A percentile compares a stretch with the other conserved stretches of the same genome.
Conservation (phyloP, 2,329 filamentous ascomycete species). For the Ophiostoma piceae region DNA sequence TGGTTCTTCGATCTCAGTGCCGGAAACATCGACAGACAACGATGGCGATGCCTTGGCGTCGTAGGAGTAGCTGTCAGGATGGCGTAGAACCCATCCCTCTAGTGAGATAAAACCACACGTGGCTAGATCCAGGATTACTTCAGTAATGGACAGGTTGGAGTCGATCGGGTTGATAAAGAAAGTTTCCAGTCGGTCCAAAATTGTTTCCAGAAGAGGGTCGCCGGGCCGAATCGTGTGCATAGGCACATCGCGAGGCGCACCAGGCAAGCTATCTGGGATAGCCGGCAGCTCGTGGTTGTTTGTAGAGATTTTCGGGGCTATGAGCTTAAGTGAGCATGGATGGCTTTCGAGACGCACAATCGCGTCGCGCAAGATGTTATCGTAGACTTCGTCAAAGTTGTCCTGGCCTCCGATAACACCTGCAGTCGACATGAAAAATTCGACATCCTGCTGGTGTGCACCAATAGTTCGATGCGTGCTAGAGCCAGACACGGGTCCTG, state of each 20-base stretch:
- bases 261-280: constrained; percentile 52
- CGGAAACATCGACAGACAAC: background rate
- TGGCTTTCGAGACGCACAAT: constrained; percentile 65
- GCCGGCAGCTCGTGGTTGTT: constrained; percentile 54
- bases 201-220: constrained; percentile 59
- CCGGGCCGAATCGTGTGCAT: constrained; percentile 58
- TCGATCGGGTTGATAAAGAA: constrained; percentile 91
- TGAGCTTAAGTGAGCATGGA: constrained; percentile 64
- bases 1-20: background rate
- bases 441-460: constrained; percentile 68
- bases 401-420: constrained; percentile 62
- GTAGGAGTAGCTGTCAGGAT: constrained; percentile 58
- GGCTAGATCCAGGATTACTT: constrained; percentile 73
- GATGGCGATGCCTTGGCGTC: background rate
- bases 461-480: constrained; percentile 58
- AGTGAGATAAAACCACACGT: constrained; percentile 79
- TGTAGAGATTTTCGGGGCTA: constrained; percentile 55
- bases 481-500: constrained; percentile 44
- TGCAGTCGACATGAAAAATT: constrained; percentile 64
- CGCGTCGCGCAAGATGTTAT: constrained; percentile 65
- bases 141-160: constrained; percentile 82
- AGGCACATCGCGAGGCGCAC: constrained; percentile 55
- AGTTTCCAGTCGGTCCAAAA: constrained; percentile 62
- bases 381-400: constrained; percentile 68
- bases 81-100: constrained; percentile 83